phyloP scores from a whole-genome alignment of 106 monocot species.

The Allium sativum region DNA sequence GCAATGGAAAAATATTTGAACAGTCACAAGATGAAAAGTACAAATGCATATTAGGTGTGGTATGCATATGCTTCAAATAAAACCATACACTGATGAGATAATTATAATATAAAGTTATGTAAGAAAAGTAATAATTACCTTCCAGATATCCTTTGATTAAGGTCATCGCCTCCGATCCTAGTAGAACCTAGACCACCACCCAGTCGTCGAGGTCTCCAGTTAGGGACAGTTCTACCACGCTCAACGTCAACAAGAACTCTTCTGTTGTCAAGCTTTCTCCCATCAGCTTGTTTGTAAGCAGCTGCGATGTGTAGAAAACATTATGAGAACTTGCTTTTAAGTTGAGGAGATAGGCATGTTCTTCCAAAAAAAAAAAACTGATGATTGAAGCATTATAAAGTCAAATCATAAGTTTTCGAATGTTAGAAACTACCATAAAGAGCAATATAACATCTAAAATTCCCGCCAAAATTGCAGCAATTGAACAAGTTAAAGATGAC shows the following conservation, averaged over 20 bases:
- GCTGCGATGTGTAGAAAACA: slow-evolving; percentile 26
- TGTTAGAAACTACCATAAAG: too few species aligned
- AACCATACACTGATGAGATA: background rate
- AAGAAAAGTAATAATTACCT: slow-evolving; percentile 25
- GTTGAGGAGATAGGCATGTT: too few species aligned
- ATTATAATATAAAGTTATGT: background rate
- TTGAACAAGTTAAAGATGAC: too few species aligned
- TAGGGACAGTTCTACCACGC: slow-evolving; percentile 92
- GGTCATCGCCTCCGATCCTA: slow-evolving; percentile 76
- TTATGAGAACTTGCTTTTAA: too few species aligned
- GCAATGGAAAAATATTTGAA: too few species aligned
- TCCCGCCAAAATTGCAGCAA: too few species aligned
- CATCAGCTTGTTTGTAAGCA: slow-evolving; percentile 99
- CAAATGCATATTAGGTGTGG: background rate
- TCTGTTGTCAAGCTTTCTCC: slow-evolving; percentile 78
- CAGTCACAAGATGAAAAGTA: background rate
- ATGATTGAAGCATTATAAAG: background rate
- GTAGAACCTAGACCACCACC: slow-evolving; percentile 98
- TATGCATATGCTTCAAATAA: background rate
- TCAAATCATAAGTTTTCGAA: background rate
- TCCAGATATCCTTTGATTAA: slow-evolving; percentile 59
- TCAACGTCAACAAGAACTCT: slow-evolving; percentile 96
- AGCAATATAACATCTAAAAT: too few species aligned
- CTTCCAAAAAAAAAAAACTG: too few species aligned
- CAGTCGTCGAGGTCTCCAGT: slow-evolving; percentile 91